These are phyloP conservation scores for Bacterosira constricta DNA, from an alignment of 108 stramenopile species.

Conservation along the genomic window DNA sequence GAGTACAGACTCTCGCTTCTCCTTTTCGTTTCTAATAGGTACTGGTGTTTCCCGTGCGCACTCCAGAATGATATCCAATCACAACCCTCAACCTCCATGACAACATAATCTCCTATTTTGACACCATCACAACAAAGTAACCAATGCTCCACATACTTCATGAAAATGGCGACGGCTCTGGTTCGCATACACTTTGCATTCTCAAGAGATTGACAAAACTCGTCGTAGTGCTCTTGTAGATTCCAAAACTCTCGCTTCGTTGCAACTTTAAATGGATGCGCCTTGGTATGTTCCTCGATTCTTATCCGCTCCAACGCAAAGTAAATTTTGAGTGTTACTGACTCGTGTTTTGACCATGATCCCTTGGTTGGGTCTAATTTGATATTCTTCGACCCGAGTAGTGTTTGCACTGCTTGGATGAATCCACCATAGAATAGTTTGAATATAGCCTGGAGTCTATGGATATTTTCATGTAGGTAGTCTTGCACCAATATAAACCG, in stretches of 20 bases:
- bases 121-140: not conserved
- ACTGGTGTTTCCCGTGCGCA: not conserved
- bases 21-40: not conserved
- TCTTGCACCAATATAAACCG: not conserved
- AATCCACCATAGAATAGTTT: constrained; percentile 10
- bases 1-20: not conserved
- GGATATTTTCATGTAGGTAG: constrained; percentile 1
- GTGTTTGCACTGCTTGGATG: not conserved
- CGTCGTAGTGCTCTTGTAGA: not conserved
- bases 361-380: not conserved
- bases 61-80: not conserved
- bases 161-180: not conserved
- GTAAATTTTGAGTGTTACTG: not conserved
- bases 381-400: not conserved
- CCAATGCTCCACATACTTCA: not conserved
- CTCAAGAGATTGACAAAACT: not conserved
- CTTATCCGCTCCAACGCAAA: not conserved
- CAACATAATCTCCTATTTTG: not conserved
- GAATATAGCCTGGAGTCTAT: not conserved
- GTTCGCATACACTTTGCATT: not conserved
- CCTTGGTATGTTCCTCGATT: not conserved
- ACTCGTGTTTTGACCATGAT: not conserved
- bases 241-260: not conserved
- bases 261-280: not conserved
- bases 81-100: not conserved